phyloP scores from a whole-genome alignment of 1,284 basidiomycete genomes.

The Microbotryomycetes sp. region DNA sequence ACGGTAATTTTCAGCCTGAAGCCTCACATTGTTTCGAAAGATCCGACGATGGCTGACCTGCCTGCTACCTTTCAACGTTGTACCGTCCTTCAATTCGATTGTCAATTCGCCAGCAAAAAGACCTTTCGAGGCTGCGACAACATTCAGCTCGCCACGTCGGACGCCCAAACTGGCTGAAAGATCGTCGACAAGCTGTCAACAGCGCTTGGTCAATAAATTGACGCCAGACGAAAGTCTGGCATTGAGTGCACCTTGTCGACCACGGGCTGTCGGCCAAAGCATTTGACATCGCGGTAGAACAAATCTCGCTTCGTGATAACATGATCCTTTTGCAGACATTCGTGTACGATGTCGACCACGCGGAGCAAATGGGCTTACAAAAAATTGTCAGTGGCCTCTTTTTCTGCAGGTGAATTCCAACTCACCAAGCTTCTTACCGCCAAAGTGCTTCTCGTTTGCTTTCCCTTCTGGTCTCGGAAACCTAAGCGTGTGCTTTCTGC shows the following conservation, averaged over 20 bases:
- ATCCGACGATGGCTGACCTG: no score
- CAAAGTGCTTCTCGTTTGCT: not conserved
- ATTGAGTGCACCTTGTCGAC: constrained; percentile 59
- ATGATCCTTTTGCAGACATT: constrained; percentile 4
- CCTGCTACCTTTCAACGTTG: constrained; percentile 41
- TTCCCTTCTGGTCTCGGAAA: constrained; percentile 18
- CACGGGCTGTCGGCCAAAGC: constrained; percentile 64
- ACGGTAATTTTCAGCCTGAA: constrained; percentile 28
- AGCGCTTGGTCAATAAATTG: not conserved
- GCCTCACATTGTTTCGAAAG: no score
- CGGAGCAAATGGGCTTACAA: constrained; percentile 13
- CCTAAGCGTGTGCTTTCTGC: not conserved
- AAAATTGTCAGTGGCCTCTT: not conserved
- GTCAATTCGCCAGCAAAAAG: constrained; percentile 62
- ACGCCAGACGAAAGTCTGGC: not conserved
- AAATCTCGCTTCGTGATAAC: constrained; percentile 53
- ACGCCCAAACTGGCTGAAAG: constrained; percentile 70
- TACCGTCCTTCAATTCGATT: constrained; percentile 55
- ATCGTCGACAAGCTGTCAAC: constrained; percentile 71
- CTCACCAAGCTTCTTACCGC: constrained; percentile 20
- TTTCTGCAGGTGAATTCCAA: not conserved
- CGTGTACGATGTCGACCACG: constrained; percentile 22
- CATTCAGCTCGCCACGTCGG: constrained; percentile 64
- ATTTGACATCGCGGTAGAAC: constrained; percentile 68
- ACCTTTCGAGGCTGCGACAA: constrained; percentile 82